Evolutionary conservation across 139 green algal genomes (phyloP).

Genomic region (Tetraselmis striata): DNA sequence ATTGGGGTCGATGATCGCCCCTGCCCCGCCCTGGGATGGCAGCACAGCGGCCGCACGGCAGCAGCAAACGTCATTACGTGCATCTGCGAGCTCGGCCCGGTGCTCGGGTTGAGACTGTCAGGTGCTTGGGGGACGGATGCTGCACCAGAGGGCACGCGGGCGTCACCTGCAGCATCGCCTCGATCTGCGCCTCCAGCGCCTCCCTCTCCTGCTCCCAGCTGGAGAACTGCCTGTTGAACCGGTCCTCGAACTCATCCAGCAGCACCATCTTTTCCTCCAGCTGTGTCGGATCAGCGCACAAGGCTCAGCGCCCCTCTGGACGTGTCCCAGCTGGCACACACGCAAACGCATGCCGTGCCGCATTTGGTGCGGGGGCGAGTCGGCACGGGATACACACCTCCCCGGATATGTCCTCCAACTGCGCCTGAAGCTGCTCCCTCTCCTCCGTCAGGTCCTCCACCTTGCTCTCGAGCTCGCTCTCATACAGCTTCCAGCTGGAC

Average conservation of each 20-base stretch:
- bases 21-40: not conserved
- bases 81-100: too few species aligned
- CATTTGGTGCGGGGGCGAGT: too few species aligned
- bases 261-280: conserved; percentile 53
- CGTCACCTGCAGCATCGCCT: conserved; percentile 20
- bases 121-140: too few species aligned
- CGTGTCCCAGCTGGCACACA: not conserved
- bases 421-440: conserved; percentile 43
- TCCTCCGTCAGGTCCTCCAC: conserved; percentile 42
- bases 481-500: not conserved
- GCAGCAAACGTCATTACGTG: too few species aligned
- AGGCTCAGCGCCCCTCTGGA: not conserved
- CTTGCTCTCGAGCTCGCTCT: conserved; percentile 17
- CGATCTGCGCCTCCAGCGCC: conserved; percentile 36
- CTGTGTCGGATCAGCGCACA: conserved; percentile 10
- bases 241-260: conserved; percentile 62
- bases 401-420: not conserved
- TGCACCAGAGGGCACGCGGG: too few species aligned
- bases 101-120: too few species aligned
- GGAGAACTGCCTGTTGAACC: conserved; percentile 49
- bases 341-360: not conserved
- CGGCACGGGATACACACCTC: too few species aligned
- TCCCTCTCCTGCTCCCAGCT: conserved; percentile 48
- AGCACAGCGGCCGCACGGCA: too few species aligned
- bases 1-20: not conserved